Conservation (phyloP, 108 stramenopile species). For the Licmophora abbreviata region DNA sequence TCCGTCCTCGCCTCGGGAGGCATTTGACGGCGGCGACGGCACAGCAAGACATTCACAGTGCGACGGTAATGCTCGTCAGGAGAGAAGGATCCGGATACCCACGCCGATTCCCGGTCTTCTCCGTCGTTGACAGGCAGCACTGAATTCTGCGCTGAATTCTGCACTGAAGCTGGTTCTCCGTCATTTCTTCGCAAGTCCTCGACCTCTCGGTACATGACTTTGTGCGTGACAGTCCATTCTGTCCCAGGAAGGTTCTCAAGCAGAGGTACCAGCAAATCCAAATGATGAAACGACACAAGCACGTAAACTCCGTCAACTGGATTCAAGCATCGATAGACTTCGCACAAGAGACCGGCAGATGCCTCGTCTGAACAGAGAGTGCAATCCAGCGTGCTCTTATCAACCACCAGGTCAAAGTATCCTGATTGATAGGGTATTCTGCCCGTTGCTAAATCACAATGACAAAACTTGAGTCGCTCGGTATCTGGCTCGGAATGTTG, state of each 20-base stretch:
- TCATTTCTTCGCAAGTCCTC: constrained; percentile 31
- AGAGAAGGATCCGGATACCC: constrained; percentile 31
- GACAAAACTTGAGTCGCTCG: background rate
- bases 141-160: background rate
- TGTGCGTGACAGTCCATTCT: constrained; percentile 44
- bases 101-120: constrained; percentile 11
- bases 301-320: constrained; percentile 56
- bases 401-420: constrained; percentile 59
- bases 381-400: constrained; percentile 83
- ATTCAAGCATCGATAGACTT: constrained; percentile 52
- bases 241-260: constrained; percentile 61
- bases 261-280: constrained; percentile 44
- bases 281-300: constrained; percentile 64
- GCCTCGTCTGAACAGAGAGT: constrained; percentile 59
- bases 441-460: background rate
- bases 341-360: constrained; percentile 43
- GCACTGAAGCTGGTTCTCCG: too few relatives aligned
- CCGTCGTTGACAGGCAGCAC: background rate
- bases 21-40: constrained; percentile 14
- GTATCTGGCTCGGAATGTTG: background rate
- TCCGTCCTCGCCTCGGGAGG: too few relatives aligned
- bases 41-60: constrained; percentile 43
- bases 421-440: constrained; percentile 8
- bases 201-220: constrained; percentile 48
- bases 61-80: constrained; percentile 38